phyloP scores from a whole-genome alignment of 148 eudicot genomes.

The Rhododendron henanense region DNA sequence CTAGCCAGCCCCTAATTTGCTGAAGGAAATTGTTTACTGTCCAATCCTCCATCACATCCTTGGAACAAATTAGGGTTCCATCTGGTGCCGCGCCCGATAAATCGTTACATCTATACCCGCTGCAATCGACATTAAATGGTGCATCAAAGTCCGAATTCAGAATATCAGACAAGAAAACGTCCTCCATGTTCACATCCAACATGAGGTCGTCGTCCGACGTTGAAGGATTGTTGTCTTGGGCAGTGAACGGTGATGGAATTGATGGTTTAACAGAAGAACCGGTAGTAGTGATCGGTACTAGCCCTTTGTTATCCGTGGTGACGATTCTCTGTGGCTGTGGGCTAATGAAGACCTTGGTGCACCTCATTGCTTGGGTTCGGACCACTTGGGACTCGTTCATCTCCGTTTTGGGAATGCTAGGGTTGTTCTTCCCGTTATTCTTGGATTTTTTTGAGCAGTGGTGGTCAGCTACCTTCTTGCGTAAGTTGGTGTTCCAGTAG shows the following conservation, averaged over 20 bases:
- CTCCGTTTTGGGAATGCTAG: not conserved
- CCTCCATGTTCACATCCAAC: slow-evolving; percentile 11
- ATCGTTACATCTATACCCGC: not conserved
- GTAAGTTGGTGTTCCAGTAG: slow-evolving; percentile 25
- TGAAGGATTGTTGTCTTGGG: not conserved
- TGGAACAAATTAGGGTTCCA: not conserved
- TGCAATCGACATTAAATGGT: not conserved
- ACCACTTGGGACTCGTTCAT: not conserved
- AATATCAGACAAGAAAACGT: not conserved
- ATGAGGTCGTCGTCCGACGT: not conserved
- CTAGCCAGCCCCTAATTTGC: not conserved
- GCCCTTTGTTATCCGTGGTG: not conserved
- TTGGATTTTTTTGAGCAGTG: not conserved
- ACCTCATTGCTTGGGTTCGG: not conserved
- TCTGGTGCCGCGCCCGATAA: not conserved
- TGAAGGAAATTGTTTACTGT: not conserved
- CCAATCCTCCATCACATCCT: not conserved
- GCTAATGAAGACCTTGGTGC: not conserved
- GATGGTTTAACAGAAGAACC: not conserved
- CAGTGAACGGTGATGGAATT: too few species aligned
- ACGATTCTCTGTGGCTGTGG: not conserved
- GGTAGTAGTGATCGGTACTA: not conserved
- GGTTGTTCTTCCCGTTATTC: not conserved
- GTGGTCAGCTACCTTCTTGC: slow-evolving; percentile 3
- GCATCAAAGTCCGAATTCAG: not conserved